These are phyloP conservation scores for Citrus reticulata DNA, from an alignment of 345 rosid species.

Conservation along the genomic window DNA sequence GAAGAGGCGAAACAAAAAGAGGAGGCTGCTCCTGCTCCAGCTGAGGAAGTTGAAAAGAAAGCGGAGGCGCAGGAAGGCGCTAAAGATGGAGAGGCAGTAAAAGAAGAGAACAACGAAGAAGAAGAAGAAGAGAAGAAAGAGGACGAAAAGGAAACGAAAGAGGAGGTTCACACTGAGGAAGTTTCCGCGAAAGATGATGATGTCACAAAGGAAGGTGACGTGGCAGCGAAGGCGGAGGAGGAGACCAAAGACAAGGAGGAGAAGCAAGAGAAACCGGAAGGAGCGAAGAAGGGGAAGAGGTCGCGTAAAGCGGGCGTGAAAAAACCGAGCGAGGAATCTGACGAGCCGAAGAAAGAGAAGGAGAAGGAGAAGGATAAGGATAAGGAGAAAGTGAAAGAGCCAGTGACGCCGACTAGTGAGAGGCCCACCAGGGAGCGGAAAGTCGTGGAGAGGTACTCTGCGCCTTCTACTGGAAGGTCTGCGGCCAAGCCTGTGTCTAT, in stretches of 20 bases:
- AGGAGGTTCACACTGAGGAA: not conserved
- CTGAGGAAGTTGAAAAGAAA: constrained; percentile 25
- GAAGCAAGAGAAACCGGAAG: constrained; percentile 15
- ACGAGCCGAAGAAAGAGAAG: constrained; percentile 10
- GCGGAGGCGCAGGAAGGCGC: constrained; percentile 7
- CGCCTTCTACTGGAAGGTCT: constrained; percentile 50
- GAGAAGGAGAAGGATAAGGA: constrained; percentile 16
- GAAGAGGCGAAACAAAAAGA: constrained; percentile 46
- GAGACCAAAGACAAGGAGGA: not conserved
- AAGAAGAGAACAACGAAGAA: not conserved
- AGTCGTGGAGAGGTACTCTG: constrained; percentile 82
- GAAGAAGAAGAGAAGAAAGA: constrained; percentile 3
- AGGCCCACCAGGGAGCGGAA: constrained; percentile 91
- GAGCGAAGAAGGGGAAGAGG: constrained; percentile 1
- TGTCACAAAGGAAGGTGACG: constrained; percentile 11
- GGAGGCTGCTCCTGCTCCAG: constrained; percentile 29
- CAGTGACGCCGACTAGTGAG: constrained; percentile 56
- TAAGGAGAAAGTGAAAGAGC: constrained; percentile 22
- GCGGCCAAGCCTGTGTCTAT: constrained; percentile 61
- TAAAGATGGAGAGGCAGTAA: not conserved
- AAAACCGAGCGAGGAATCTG: constrained; percentile 15
- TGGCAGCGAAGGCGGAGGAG: not conserved
- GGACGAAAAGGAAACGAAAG: not conserved
- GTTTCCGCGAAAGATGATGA: not conserved
- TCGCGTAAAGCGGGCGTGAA: constrained; percentile 24